These are phyloP conservation scores for Barnettozyma wickerhamii DNA, from an alignment of 805 yeast species.

Conservation along the genomic window DNA sequence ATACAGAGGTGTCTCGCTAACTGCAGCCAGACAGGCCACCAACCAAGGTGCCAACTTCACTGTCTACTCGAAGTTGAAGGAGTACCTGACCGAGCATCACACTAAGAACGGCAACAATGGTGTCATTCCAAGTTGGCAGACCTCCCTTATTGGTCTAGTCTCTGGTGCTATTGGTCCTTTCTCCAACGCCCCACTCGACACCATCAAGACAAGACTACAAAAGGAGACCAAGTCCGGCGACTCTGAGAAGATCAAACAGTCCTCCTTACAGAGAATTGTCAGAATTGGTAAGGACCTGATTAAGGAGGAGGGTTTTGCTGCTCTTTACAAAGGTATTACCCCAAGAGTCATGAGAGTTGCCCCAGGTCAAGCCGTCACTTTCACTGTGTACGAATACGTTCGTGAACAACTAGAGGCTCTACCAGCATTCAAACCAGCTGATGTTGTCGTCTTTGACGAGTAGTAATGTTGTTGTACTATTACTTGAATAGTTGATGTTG, in stretches of 20 bases:
- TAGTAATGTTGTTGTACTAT: too few relatives aligned
- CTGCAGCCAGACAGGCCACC: slow-evolving; percentile 97
- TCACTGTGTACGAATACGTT: slow-evolving; percentile 91
- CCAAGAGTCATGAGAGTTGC: slow-evolving; percentile 99
- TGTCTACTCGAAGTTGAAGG: slow-evolving; percentile 82
- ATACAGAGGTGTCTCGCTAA: slow-evolving; percentile 91
- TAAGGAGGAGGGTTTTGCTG: slow-evolving; percentile 83
- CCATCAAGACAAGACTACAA: slow-evolving; percentile 95
- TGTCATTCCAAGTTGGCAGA: slow-evolving; percentile 87
- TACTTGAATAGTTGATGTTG: too few relatives aligned
- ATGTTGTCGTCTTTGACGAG: slow-evolving; percentile 29
- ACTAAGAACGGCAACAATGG: slow-evolving; percentile 32
- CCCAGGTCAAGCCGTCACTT: slow-evolving; percentile 98
- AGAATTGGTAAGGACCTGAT: slow-evolving; percentile 78
- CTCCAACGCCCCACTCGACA: slow-evolving; percentile 95
- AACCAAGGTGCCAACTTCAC: slow-evolving; percentile 99
- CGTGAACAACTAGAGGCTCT: slow-evolving; percentile 54
- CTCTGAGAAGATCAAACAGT: slow-evolving; percentile 33
- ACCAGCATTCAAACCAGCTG: slow-evolving; percentile 26
- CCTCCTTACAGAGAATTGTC: slow-evolving; percentile 72
- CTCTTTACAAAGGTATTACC: slow-evolving; percentile 94
- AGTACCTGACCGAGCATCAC: slow-evolving; percentile 60
- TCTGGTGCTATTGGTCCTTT: slow-evolving; percentile 98
- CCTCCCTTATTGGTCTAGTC: slow-evolving; percentile 82
- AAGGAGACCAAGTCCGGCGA: slow-evolving; percentile 65